Conservation (phyloP, 805 yeast species). For the Blastobotrys attinorum region DNA sequence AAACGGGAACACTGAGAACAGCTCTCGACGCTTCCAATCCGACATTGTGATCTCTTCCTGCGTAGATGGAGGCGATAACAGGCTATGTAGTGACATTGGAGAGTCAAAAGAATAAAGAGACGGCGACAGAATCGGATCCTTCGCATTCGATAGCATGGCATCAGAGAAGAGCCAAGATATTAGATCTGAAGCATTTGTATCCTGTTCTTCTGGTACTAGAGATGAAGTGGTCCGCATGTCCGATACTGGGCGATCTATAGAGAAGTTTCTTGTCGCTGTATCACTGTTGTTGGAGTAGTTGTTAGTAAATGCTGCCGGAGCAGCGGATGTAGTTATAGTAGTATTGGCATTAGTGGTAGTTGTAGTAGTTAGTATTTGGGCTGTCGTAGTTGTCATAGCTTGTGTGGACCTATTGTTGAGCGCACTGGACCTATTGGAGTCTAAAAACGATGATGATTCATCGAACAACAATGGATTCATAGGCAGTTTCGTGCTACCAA, state of each 20-base stretch:
- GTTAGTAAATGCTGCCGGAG: neutral
- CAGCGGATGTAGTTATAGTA: neutral
- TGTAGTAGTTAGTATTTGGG: neutral
- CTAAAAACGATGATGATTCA: neutral
- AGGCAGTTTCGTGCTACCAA: neutral
- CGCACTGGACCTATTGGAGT: too few relatives aligned
- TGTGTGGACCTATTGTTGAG: neutral
- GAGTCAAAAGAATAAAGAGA: slow-evolving; percentile 25
- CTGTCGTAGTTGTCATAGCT: neutral
- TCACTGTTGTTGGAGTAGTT: too few relatives aligned
- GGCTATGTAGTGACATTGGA: slow-evolving; percentile 35
- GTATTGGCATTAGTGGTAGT: slow-evolving; percentile 1
- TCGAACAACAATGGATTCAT: neutral
- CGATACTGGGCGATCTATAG: slow-evolving; percentile 3
- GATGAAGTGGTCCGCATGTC: slow-evolving; percentile 10
- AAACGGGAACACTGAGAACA: slow-evolving; percentile 19
- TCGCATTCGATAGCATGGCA: slow-evolving; percentile 23
- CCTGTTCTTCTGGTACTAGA: too few relatives aligned
- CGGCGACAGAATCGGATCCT: slow-evolving; percentile 22
- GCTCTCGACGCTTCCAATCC: slow-evolving; percentile 23
- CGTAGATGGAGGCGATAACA: slow-evolving; percentile 31
- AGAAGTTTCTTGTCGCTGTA: too few relatives aligned
- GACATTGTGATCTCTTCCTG: slow-evolving; percentile 30
- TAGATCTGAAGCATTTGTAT: slow-evolving; percentile 20
- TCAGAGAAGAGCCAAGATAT: slow-evolving; percentile 32